Percentiles rank a stretch among this genome's conserved stretches.
Conservation (phyloP, 345 rosid species). For the Murraya paniculata region DNA sequence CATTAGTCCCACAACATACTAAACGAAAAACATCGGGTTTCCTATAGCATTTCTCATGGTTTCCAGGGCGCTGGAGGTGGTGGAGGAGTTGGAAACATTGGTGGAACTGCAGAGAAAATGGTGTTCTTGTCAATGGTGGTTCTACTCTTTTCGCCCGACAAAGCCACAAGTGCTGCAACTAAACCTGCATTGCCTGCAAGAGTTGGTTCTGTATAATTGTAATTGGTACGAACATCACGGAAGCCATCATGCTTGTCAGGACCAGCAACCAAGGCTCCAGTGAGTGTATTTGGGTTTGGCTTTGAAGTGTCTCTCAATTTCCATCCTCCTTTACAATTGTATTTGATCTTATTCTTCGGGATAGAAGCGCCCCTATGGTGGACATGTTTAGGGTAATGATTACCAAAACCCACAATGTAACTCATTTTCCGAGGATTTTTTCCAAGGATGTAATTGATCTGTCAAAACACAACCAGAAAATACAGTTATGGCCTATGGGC, state of each 20-base stretch:
- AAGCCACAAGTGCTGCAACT: slow-evolving; percentile 87
- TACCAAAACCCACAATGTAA: slow-evolving; percentile 83
- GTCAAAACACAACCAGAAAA: slow-evolving; percentile 15
- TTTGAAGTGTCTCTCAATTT: slow-evolving; percentile 84
- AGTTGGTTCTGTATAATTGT: slow-evolving; percentile 95
- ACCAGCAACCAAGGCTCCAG: slow-evolving; percentile 99
- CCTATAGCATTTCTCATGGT: slow-evolving; percentile 42
- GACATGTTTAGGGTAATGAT: slow-evolving; percentile 68
- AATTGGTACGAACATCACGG: slow-evolving; percentile 79
- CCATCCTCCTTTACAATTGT: slow-evolving; percentile 96
- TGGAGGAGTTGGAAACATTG: slow-evolving; percentile 93
- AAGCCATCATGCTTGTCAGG: slow-evolving; percentile 89
- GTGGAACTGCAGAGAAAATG: slow-evolving; percentile 90
- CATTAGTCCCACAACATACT: slow-evolving; percentile 18
- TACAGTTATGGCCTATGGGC: not conserved
- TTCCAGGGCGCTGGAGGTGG: slow-evolving; percentile 99
- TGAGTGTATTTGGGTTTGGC: slow-evolving; percentile 78
- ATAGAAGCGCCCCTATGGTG: slow-evolving; percentile 97
- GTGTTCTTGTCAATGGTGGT: slow-evolving; percentile 82
- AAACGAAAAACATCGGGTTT: not conserved
- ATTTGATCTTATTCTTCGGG: slow-evolving; percentile 75
- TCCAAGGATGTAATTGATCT: slow-evolving; percentile 91
- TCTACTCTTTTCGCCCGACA: slow-evolving; percentile 61
- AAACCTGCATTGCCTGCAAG: slow-evolving; percentile 94
- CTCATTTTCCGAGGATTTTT: slow-evolving; percentile 95